phyloP scores from a whole-genome alignment of 2,329 filamentous ascomycete genomes.

The Cercospora sojina region DNA sequence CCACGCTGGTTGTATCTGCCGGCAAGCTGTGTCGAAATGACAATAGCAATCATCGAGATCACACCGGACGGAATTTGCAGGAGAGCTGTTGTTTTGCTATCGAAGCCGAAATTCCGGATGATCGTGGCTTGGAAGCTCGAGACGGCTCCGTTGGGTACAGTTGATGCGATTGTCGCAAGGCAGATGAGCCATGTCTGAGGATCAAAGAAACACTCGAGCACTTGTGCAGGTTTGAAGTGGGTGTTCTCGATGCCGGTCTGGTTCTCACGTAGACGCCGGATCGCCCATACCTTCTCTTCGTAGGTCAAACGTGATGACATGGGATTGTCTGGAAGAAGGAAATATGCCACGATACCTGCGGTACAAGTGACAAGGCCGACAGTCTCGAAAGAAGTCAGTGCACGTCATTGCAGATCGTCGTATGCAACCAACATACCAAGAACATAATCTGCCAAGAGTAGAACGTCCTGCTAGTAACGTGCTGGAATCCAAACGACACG shows the following conservation, averaged over 20 bases:
- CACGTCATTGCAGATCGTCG: not conserved
- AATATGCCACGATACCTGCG: slow-evolving; percentile 37
- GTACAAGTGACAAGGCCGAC: slow-evolving; percentile 46
- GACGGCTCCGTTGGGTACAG: slow-evolving; percentile 46
- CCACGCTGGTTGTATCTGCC: slow-evolving; percentile 34
- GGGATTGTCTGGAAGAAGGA: slow-evolving; percentile 36
- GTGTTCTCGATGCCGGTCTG: slow-evolving; percentile 55
- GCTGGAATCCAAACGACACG: slow-evolving; percentile 58
- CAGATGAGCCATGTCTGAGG: slow-evolving; percentile 47
- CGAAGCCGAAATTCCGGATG: slow-evolving; percentile 37
- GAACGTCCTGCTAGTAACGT: slow-evolving; percentile 40
- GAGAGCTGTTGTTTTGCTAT: slow-evolving; percentile 33
- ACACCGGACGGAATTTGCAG: slow-evolving; percentile 60
- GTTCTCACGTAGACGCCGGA: slow-evolving; percentile 48
- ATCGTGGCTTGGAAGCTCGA: slow-evolving; percentile 40
- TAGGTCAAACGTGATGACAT: slow-evolving; percentile 32
- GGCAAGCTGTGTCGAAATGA: slow-evolving; percentile 32
- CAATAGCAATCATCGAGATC: slow-evolving; percentile 44
- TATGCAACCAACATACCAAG: slow-evolving; percentile 33
- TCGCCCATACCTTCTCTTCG: slow-evolving; percentile 35
- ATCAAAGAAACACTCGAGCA: slow-evolving; percentile 48
- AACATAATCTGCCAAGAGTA: slow-evolving; percentile 56
- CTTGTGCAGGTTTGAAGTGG: slow-evolving; percentile 49
- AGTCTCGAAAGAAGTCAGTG: not conserved
- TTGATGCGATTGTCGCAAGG: slow-evolving; percentile 38